Evolutionary conservation across 306 rosid species (phyloP), one percentile per base, ranked within the genome.

Genomic region (Ochetophila trinervis): DNA sequence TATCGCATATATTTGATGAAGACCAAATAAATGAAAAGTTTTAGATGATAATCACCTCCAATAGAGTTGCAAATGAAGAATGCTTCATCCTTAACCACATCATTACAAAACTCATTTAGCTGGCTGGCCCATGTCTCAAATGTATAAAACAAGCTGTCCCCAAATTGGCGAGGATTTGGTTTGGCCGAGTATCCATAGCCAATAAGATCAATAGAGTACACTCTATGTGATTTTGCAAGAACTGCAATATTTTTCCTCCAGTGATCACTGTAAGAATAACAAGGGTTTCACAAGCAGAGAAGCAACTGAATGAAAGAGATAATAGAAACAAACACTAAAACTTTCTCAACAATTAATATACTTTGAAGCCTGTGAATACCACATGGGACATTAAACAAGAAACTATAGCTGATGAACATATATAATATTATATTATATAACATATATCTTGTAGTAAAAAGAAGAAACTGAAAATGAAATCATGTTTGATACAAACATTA

Each of bases 101-200:
- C 85, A 57, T 57, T 51, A 62, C 95, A 87, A 69, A 89, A 92
- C 13, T 92, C 91, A 75, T 89, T 92, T 58, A 87, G 60, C 69
- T 89, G 98, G 72, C 85, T n/a, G 18, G 93, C 98, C 96, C 98
- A 92, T 15, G 95, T 92, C 74, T 92, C 96, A 66, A 89, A 89
- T 47, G 95, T 78, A 79, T 92, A 92, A 80, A 87, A 89, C 59
- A 79, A 57, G 62, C 63, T 69, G 21, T 79, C 88, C 57, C 83
- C 79, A 23, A 88, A 75, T 74, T 71, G 77, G 30, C 85, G 86
- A 75, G 96, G 98, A 66, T 85, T 84, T 62, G 98, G 98, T 70
- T 89, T 92, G 81, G 89, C 96, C 0, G 98, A 92, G 77, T 87
- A 92, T 80, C 98, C 98, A 74, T 92, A 92, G 67, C 98, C 98